Conservation (phyloP, 2,329 filamentous ascomycete genomes). For the Boeremia exigua region DNA sequence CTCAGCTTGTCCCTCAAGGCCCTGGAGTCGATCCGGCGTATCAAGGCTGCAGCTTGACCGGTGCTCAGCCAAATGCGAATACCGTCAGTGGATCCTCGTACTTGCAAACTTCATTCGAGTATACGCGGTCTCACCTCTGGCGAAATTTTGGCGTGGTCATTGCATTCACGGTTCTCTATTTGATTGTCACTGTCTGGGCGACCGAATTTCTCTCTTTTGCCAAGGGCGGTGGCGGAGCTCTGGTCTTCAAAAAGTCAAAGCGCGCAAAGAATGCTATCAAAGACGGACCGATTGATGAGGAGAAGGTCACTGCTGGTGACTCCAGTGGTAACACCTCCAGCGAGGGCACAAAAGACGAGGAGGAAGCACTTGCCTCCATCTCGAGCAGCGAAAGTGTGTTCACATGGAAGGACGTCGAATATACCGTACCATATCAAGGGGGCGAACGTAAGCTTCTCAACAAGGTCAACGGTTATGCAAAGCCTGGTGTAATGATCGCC, state of each 20-base stretch:
- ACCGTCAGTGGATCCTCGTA: constrained; percentile 63
- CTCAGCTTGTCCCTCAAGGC: constrained; percentile 66
- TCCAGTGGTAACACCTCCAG: constrained; percentile 30
- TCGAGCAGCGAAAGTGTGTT: constrained; percentile 48
- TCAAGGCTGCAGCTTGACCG: constrained; percentile 68
- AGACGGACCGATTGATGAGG: constrained; percentile 61
- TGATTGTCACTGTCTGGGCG: constrained; percentile 72
- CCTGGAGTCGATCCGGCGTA: constrained; percentile 61
- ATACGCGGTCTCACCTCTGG: constrained; percentile 65
- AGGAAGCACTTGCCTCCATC: constrained; percentile 43
- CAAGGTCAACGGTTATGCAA: constrained; percentile 76
- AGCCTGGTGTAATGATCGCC: constrained; percentile 80
- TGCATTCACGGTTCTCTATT: constrained; percentile 76
- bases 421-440: constrained; percentile 72
- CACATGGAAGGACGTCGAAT: constrained; percentile 57
- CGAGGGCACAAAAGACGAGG: constrained; percentile 32
- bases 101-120: constrained; percentile 61
- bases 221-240: constrained; percentile 67
- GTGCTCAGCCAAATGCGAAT: constrained; percentile 59
- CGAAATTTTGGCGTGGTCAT: constrained; percentile 81
- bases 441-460: constrained; percentile 70
- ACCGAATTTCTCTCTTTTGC: constrained; percentile 72
- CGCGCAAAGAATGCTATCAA: constrained; percentile 62
- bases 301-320: constrained; percentile 54
- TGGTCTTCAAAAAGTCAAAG: constrained; percentile 74